Evolutionary conservation across 305 asterid genomes (phyloP).

Genomic region (Fraxinus angustifolia): DNA sequence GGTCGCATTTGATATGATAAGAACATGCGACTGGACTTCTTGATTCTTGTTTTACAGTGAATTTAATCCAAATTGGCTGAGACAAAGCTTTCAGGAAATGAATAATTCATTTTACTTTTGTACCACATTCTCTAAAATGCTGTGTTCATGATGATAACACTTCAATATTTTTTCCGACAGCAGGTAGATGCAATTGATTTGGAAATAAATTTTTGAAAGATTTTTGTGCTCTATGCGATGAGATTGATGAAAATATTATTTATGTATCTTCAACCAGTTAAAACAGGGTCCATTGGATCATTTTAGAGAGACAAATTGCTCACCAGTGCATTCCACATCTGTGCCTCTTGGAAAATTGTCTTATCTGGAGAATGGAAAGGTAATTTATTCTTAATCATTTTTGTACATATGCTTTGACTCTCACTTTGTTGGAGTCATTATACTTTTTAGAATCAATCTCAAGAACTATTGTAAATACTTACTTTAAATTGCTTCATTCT

Average conservation of each 20-base stretch:
- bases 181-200: background rate
- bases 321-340: conserved; percentile 28
- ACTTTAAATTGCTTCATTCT: background rate
- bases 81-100: background rate
- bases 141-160: background rate
- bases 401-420: background rate
- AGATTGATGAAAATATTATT: conserved; percentile 20
- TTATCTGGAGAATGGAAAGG: conserved; percentile 44
- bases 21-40: background rate
- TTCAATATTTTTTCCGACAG: background rate
- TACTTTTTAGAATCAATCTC: background rate
- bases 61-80: background rate
- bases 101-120: background rate
- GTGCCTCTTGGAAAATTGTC: conserved; percentile 43
- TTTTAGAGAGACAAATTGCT: conserved; percentile 37
- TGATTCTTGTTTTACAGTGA: background rate
- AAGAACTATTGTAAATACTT: background rate
- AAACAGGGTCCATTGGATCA: conserved; percentile 38
- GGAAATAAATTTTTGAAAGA: background rate
- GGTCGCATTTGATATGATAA: background rate
- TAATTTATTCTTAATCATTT: conserved; percentile 12
- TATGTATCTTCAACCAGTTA: conserved; percentile 44
- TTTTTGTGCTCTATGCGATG: background rate
- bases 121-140: background rate
- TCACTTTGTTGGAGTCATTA: background rate